Evolutionary conservation across 257 asterid genomes (phyloP), one percentile per base, ranked within the genome.

Genomic region (Gentiana macrophylla): DNA sequence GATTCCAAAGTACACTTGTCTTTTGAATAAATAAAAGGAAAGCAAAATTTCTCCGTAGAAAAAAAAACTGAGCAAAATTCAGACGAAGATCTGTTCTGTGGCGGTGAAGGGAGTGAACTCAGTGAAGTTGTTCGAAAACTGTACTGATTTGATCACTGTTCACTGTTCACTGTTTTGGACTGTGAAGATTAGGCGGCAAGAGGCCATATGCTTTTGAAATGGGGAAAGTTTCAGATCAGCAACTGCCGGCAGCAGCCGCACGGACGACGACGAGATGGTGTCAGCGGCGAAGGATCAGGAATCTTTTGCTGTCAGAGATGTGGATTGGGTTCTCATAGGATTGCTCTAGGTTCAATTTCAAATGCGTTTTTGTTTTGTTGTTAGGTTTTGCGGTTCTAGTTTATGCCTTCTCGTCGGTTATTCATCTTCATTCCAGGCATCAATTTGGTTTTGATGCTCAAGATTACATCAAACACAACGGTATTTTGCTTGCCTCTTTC

Each of bases 141-240:
- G 46, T 38, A 38, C 46, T 41, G 46, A 41, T 41, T 41, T 41
- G 1, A 1, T 41, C 3, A 37, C n/a, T n/a, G n/a, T n/a, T n/a
- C n/a, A 37, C 43, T 33, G 57, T 53, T 52, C 12, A 55, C 48
- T 55, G 5, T 2, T 37, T n/a, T 35, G 7, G 55, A 24, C 4
- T 41, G 8, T 56, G 5, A 10, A 10, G 37, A 13, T 43, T 11
- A 37, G 10, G 10, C 53, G 53, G 15, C 53, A 5, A 32, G 56
- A 41, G 84, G 57, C 63, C 86, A 71, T 90, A 86, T 88, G 94
- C 87, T 79, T 79, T 77, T 76, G 80, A 65, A 62, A 88, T 88
- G 94, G 97, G 97, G 70, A 84, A 88, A 71, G 63, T 66, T 60
- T 75, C 66, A 35, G 70, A 61, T 53, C 82, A 72, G 37, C 80